Evolutionary conservation across 352 stramenopile genomes (phyloP), one percentile per base, ranked within the genome.

Genomic region (Phytopythium helicoides): DNA sequence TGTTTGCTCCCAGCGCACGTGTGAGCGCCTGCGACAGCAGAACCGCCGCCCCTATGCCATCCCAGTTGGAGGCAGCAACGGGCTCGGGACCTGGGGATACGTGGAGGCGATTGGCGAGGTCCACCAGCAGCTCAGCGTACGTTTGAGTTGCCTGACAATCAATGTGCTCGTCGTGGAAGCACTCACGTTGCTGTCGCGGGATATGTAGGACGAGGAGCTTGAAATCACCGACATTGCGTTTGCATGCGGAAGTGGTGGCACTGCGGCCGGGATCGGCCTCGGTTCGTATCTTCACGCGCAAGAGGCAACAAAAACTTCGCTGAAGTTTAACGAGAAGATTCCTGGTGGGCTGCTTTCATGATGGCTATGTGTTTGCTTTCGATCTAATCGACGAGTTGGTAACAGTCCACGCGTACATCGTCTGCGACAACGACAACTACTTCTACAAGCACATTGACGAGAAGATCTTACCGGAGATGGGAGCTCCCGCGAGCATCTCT

Each of bases 11-110:
- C 41, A 83, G 62, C 63, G 60, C 14, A 94, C 83, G 12, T 92
- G 79, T 34, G 78, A 91, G n/a, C 64, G 68, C 22, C 56, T 95
- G 16, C 61, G 52, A 10, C 38, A 64, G 0, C 59, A 92, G 61
- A 73, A 71, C 21, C 81, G 81, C 19, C 74, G 68, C 18, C 81
- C 86, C 25, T 95, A 93, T 44, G 79, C 71, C 9, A 95, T 95
- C 54, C 86, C 86, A 9, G 81, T 95, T 2, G 86, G 86, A 21
- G 94, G 94, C 5, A 97, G 87, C 59, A 98, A 97, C 72, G 91
- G 76, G 8, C 52, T 98, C 15, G 94, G 94, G 25, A 97, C 81
- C 36, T 98, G 89, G 89, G 94, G 94, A 4, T 98, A 98, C 61
- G 81, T 98, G 34, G 64, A 98, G 58, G 90, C 74, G 8, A 87